A percentile compares a stretch with the other conserved stretches of the same genome.
phyloP scores from a whole-genome alignment of 805 yeast genomes.

The Starmerella bombicola region DNA sequence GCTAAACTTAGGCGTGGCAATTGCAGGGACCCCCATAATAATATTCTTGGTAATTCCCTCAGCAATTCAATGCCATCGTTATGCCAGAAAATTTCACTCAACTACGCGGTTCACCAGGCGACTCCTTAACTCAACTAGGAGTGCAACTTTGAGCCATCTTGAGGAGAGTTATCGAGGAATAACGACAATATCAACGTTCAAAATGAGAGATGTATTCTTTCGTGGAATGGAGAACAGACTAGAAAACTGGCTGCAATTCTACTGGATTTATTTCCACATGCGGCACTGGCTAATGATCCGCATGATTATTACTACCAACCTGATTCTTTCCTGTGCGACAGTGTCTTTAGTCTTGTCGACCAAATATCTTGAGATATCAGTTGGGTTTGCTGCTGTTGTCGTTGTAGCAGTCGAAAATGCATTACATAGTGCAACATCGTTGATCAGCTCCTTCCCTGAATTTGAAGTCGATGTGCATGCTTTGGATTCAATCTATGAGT shows the following conservation, averaged over 20 bases:
- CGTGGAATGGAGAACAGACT: constrained; percentile 33
- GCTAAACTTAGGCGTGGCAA: constrained; percentile 5
- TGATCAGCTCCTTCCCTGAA: constrained; percentile 84
- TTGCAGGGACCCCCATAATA: constrained; percentile 16
- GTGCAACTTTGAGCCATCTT: constrained; percentile 62
- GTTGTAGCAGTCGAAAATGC: constrained; percentile 74
- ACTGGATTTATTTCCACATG: constrained; percentile 60
- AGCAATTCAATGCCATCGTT: constrained; percentile 43
- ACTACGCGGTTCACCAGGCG: constrained; percentile 62
- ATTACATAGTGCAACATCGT: constrained; percentile 75
- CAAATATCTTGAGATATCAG: constrained; percentile 49
- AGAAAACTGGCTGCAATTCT: constrained; percentile 24
- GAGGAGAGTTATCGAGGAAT: constrained; percentile 65
- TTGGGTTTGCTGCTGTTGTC: constrained; percentile 82
- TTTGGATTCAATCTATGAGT: constrained; percentile 46
- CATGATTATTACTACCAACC: constrained; percentile 76
- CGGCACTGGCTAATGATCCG: constrained; percentile 57
- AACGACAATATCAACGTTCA: constrained; percentile 55
- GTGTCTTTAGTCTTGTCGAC: constrained; percentile 51
- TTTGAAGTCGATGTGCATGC: constrained; percentile 84
- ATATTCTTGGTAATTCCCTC: constrained; percentile 41
- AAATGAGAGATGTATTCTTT: constrained; percentile 43
- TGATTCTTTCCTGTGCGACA: constrained; percentile 67
- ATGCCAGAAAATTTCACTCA: constrained; percentile 48
- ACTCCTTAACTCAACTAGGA: constrained; percentile 45